Evolutionary conservation across 2,329 filamentous ascomycete species (phyloP).

Genomic region (Penicillium sp.): DNA sequence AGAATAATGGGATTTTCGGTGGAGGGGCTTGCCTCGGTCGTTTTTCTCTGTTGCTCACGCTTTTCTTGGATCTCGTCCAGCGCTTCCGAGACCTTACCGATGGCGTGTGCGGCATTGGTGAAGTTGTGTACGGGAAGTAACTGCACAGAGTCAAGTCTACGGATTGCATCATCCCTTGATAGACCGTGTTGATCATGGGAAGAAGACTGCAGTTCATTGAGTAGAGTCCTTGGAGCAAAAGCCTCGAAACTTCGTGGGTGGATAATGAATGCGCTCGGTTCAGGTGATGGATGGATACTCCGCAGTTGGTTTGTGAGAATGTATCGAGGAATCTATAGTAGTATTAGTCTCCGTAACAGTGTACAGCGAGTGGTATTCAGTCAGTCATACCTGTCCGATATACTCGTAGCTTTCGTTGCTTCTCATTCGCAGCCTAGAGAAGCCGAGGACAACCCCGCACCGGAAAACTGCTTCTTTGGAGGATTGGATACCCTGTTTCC

Average conservation of each 20-base stretch:
- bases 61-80: slow-evolving; percentile 22
- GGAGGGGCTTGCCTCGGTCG: neutral
- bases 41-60: slow-evolving; percentile 1
- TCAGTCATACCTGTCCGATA: slow-evolving; percentile 30
- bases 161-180: slow-evolving; percentile 30
- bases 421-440: slow-evolving; percentile 30
- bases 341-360: neutral
- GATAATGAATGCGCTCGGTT: slow-evolving; percentile 35
- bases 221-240: slow-evolving; percentile 33
- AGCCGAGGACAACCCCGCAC: slow-evolving; percentile 31
- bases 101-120: slow-evolving; percentile 29
- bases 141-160: slow-evolving; percentile 33
- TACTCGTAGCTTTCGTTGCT: slow-evolving; percentile 27
- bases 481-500: slow-evolving; percentile 21
- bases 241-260: slow-evolving; percentile 30
- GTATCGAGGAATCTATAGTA: slow-evolving; percentile 29
- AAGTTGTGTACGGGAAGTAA: slow-evolving; percentile 36
- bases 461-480: slow-evolving; percentile 23
- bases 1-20: slow-evolving; percentile 19
- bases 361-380: neutral
- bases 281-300: slow-evolving; percentile 3
- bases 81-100: slow-evolving; percentile 30
- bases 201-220: slow-evolving; percentile 26
- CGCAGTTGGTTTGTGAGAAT: slow-evolving; percentile 28
- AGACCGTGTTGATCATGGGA: slow-evolving; percentile 12